Conservation (phyloP, 345 rosid species). For the Microthlaspi erraticum region DNA sequence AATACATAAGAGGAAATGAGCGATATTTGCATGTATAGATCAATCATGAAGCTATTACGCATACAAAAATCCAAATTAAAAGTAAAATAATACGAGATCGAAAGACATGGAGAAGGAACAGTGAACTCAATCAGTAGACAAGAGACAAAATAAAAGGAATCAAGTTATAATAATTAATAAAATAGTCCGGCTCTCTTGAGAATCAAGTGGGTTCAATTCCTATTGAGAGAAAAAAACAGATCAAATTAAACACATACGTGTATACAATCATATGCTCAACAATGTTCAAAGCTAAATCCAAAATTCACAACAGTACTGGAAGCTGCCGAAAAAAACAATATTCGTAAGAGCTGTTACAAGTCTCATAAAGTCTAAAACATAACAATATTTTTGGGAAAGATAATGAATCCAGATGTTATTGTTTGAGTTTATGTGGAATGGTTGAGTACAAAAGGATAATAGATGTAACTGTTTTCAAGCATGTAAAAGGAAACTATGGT, state of each 20-base stretch:
- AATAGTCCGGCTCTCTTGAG: constrained; percentile 15
- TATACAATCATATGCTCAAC: constrained; percentile 17
- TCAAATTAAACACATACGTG: neutral
- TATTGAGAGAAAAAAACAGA: constrained; percentile 2
- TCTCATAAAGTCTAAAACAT: constrained; percentile 18
- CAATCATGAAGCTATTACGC: constrained; percentile 37
- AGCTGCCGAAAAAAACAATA: neutral
- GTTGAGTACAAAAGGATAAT: constrained; percentile 13
- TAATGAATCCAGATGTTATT: constrained; percentile 19
- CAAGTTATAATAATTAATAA: constrained; percentile 8
- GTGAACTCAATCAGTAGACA: constrained; percentile 35
- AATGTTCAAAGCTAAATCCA: constrained; percentile 24
- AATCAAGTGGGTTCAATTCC: constrained; percentile 27
- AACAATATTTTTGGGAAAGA: constrained; percentile 19
- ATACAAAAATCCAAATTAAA: constrained; percentile 10
- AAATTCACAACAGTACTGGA: neutral
- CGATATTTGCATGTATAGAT: constrained; percentile 8
- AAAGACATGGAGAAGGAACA: constrained; percentile 40
- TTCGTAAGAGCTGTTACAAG: constrained; percentile 1
- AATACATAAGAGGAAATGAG: constrained; percentile 8
- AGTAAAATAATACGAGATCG: constrained; percentile 21
- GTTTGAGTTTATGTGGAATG: constrained; percentile 33
- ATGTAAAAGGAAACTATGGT: constrained; percentile 28
- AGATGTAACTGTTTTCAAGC: constrained; percentile 24
- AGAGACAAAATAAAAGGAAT: constrained; percentile 30